Evolutionary conservation across 768 basidiomycete genomes (phyloP), one percentile per base, ranked within the genome.

Genomic region (Auriscalpium vulgare): DNA sequence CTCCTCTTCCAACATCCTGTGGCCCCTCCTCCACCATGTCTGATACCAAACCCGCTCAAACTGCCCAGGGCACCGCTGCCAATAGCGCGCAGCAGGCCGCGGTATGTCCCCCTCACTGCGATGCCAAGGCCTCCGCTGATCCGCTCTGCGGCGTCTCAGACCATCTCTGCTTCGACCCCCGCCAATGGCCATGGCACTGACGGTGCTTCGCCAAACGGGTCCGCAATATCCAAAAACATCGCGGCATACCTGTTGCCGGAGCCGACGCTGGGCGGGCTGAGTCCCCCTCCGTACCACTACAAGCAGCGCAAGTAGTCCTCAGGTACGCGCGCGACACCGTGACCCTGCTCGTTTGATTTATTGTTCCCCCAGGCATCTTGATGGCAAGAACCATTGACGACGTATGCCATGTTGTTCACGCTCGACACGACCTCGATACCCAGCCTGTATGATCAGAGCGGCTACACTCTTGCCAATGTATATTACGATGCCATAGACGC

Each of bases 211-310:
- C 13, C 48, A 37, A 51, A 37, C 10, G 59, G 56, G 10, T 10
- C 51, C 2, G 58, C 51, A 21, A 2, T 48, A 8, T 49, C 53
- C 36, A 50, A 56, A 50, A 17, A 58, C 13, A 51, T 53, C 17
- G 50, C 59, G 23, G 56, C 51, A 7, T 61, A 60, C 49, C 51
- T 36, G 51, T 50, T 58, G 56, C 50, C 59, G n/a, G n/a, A n/a
- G 10, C 61, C 61, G 34, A 29, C 44, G 23, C 61, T 59, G 3
- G 61, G 61, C 9, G 61, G 61, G 8, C 61, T 62, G 45, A 62
- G 61, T 36, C 61, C 61, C 23, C 61, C 61, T 1, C 61, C 61
- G 47, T 56, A 50, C 21, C 59, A 45, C 48, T 62, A 60, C 53
- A 59, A 46, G 49, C 55, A 60, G 36, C 48, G 13, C 37, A 60